Conservation (phyloP, 2,329 filamentous ascomycete species). For the Apiospora marii region DNA sequence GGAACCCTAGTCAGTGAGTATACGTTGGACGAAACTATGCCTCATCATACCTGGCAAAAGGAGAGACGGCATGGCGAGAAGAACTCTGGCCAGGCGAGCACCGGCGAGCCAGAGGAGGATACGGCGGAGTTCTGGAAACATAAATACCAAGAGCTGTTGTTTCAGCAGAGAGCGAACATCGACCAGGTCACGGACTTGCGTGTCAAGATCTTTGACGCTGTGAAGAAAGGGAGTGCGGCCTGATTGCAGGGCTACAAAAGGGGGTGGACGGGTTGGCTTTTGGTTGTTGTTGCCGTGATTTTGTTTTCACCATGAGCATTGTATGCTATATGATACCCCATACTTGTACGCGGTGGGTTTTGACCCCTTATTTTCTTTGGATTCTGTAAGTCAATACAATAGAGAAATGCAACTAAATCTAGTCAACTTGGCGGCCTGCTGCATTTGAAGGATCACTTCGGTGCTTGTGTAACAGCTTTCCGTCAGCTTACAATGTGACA, state of each 20-base stretch:
- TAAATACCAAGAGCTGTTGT: constrained; percentile 65
- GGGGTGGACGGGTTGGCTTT: not conserved
- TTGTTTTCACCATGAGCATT: not conserved
- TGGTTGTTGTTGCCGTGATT: not conserved
- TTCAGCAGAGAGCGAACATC: constrained; percentile 66
- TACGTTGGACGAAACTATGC: constrained; percentile 58
- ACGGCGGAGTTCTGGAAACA: constrained; percentile 56
- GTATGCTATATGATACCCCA: constrained; percentile 14
- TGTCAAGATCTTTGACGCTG: constrained; percentile 49
- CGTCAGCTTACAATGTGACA: constrained; percentile 14
- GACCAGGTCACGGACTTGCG: constrained; percentile 56
- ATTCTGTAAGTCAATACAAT: not conserved
- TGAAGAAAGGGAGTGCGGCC: constrained; percentile 35
- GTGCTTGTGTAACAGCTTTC: not conserved
- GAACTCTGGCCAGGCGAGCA: constrained; percentile 30
- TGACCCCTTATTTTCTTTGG: not conserved
- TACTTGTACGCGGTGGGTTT: not conserved
- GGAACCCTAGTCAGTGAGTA: constrained; percentile 62
- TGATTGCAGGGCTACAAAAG: not conserved
- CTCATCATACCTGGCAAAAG: constrained; percentile 51
- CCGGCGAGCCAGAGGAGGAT: constrained; percentile 36
- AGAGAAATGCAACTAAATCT: not conserved
- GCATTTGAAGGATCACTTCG: not conserved
- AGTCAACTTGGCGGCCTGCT: not conserved
- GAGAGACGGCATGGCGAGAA: constrained; percentile 31